phyloP scores from a whole-genome alignment of 1,284 basidiomycete genomes.

The Moesziomyces antarcticus region DNA sequence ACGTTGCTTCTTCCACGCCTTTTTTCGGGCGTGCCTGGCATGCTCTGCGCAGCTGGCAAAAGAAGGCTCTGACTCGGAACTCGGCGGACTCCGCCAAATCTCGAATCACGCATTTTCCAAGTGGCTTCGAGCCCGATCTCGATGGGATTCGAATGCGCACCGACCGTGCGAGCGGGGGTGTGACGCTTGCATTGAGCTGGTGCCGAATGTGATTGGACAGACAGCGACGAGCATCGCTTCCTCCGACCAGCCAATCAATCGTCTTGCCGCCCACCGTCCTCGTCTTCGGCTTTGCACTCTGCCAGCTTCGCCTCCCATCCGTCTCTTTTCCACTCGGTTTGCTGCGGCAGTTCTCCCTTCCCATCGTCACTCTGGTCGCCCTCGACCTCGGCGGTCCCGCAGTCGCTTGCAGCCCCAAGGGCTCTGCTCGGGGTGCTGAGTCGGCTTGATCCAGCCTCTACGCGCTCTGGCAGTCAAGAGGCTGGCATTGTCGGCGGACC shows the following conservation, averaged over 20 bases:
- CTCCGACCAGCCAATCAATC: neutral
- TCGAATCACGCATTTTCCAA: neutral
- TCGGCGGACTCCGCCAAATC: slow-evolving; percentile 9
- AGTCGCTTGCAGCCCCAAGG: neutral
- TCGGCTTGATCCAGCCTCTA: neutral
- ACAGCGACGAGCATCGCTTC: neutral
- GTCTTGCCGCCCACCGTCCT: neutral
- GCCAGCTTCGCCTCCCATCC: neutral
- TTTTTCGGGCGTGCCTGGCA: slow-evolving; percentile 5
- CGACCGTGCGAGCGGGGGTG: too few species aligned
- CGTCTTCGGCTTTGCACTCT: neutral
- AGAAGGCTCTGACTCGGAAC: slow-evolving; percentile 23
- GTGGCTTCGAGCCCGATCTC: neutral
- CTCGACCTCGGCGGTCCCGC: neutral
- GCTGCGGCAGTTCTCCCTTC: neutral
- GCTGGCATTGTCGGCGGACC: neutral
- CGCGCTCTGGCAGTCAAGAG: too few species aligned
- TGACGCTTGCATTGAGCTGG: too few species aligned
- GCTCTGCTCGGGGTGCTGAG: too few species aligned
- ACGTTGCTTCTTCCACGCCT: slow-evolving; percentile 2
- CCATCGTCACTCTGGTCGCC: neutral
- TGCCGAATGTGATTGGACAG: neutral
- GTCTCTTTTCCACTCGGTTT: neutral
- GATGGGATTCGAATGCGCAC: neutral
- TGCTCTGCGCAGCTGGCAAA: neutral